Base-by-base conservation (phyloP, 768 basidiomycete species). In the Amanita thiersii region DNA sequence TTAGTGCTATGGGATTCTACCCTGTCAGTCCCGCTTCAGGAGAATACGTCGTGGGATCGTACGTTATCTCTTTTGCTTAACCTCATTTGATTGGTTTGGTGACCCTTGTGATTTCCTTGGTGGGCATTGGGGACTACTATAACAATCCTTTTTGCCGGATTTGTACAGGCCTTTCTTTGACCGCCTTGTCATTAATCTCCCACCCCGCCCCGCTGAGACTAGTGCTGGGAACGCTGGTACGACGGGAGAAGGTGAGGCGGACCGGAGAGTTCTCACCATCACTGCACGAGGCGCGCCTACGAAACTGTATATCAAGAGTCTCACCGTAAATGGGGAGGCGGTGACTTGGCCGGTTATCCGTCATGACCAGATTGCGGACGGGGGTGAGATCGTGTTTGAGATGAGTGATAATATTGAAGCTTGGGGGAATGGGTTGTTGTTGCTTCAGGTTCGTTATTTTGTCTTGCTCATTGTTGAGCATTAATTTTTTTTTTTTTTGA, bases 1-100 rank as follows among this genome's bases (percentile, higher is more conserved):
- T 87, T 62, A 81, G 77, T 37, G 77, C 85, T 0, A 68, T 91
- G 58, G 86, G 87, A 1, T 85, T 90, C 57, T 90, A 90, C 50
- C 86, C 85, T 26, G 85, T 89, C 29, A 81, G 89, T 53, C 87
- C 87, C 0, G 81, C 81, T 0, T 83, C 81, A 0, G 78, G 74
- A 2, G 74, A 77, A 51, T 90, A 89, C 47, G 66, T 87, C 43
- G 66, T 91, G 34, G 87, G 86, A 48, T 77, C 78, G 83, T 81
- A 53, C 32, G 72, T 67, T 9, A 39, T 11, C 26, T 33, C 18
- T 10, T 12, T 24, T 29, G 14, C 17, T 14, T 15, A 2, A n/a
- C n/a, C n/a, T n/a, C n/a, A n/a, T n/a, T n/a, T n/a, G n/a, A n/a
- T n/a, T n/a, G n/a, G n/a, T n/a, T n/a, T n/a, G n/a, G n/a, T n/a